Percentiles rank a stretch among this genome's conserved stretches.
Conservation (phyloP, 1,139 yeast species). For the Sugiyamaella pinicola region DNA sequence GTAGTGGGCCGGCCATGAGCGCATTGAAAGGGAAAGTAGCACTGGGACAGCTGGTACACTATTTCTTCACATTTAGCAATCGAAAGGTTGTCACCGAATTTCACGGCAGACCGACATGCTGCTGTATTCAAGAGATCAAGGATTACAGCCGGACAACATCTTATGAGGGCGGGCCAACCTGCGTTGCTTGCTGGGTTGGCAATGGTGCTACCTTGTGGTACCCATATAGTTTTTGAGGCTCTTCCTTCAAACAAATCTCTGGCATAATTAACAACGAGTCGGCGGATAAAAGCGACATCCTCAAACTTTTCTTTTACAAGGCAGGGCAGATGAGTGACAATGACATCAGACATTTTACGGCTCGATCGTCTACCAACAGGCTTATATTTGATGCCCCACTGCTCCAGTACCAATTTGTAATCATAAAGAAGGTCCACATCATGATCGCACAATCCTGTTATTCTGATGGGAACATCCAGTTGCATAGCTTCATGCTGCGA, state of each 20-base stretch:
- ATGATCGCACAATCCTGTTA: slow-evolving; percentile 34
- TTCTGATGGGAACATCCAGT: slow-evolving; percentile 27
- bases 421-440: slow-evolving; percentile 38
- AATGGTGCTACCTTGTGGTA: slow-evolving; percentile 2
- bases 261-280: slow-evolving; percentile 26
- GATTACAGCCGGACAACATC: slow-evolving; percentile 41
- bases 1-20: slow-evolving; percentile 87
- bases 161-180: slow-evolving; percentile 6
- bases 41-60: slow-evolving; percentile 48
- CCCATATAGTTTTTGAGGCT: slow-evolving; percentile 18
- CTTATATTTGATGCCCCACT: slow-evolving; percentile 32
- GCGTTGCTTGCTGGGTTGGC: slow-evolving; percentile 11
- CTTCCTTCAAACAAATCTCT: slow-evolving; percentile 22
- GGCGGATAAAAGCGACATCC: slow-evolving; percentile 21
- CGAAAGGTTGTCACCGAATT: slow-evolving; percentile 65
- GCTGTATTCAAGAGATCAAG: slow-evolving; percentile 56
- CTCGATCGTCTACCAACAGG: background rate
- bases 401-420: slow-evolving; percentile 20
- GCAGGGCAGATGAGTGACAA: slow-evolving; percentile 31
- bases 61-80: slow-evolving; percentile 50
- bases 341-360: background rate
- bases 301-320: slow-evolving; percentile 20
- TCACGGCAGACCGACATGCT: slow-evolving; percentile 73
- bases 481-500: slow-evolving; percentile 17
- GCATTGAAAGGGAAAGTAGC: slow-evolving; percentile 72